A percentile compares a stretch with the other conserved stretches of the same genome.
Evolutionary conservation across 2,329 filamentous ascomycete species (phyloP).

Genomic region (Beauveria medogensis): DNA sequence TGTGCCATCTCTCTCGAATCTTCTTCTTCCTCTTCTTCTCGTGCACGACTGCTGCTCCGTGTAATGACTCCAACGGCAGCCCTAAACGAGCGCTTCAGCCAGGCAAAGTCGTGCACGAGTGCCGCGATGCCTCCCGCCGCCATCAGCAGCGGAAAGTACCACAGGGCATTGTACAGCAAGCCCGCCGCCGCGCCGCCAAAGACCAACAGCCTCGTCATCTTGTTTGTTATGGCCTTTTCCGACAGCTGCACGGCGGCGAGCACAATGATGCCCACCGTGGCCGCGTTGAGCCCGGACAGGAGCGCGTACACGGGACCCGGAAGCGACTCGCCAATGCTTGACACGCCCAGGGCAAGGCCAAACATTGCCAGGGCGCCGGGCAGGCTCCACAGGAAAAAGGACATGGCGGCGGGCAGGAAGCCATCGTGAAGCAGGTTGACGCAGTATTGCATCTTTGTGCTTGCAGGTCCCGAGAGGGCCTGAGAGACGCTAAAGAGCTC

Average conservation of each 20-base stretch:
- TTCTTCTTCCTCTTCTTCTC: neutral
- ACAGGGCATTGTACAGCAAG: slow-evolving; percentile 62
- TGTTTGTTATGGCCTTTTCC: slow-evolving; percentile 59
- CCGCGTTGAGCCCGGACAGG: slow-evolving; percentile 62
- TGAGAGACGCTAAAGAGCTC: slow-evolving; percentile 65
- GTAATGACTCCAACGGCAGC: neutral
- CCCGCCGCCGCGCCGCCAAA: slow-evolving; percentile 57
- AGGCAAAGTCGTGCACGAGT: slow-evolving; percentile 47
- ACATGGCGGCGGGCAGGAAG: slow-evolving; percentile 46
- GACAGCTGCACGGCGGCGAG: slow-evolving; percentile 61
- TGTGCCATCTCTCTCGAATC: neutral
- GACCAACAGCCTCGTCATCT: slow-evolving; percentile 53
- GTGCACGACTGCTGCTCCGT: neutral
- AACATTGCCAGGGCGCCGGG: slow-evolving; percentile 67
- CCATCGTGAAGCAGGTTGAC: slow-evolving; percentile 58
- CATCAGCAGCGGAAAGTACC: slow-evolving; percentile 67
- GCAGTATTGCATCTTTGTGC: slow-evolving; percentile 65
- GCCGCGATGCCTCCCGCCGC: slow-evolving; percentile 43
- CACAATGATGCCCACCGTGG: slow-evolving; percentile 64
- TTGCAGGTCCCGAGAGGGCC: slow-evolving; percentile 57
- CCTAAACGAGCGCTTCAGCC: slow-evolving; percentile 30
- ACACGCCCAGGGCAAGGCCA: slow-evolving; percentile 56
- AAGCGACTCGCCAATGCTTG: slow-evolving; percentile 48
- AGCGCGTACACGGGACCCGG: slow-evolving; percentile 59
- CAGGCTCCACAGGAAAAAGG: slow-evolving; percentile 58